phyloP scores from a whole-genome alignment of 2,329 filamentous ascomycete species.

The Coleophoma eucalyptorum region DNA sequence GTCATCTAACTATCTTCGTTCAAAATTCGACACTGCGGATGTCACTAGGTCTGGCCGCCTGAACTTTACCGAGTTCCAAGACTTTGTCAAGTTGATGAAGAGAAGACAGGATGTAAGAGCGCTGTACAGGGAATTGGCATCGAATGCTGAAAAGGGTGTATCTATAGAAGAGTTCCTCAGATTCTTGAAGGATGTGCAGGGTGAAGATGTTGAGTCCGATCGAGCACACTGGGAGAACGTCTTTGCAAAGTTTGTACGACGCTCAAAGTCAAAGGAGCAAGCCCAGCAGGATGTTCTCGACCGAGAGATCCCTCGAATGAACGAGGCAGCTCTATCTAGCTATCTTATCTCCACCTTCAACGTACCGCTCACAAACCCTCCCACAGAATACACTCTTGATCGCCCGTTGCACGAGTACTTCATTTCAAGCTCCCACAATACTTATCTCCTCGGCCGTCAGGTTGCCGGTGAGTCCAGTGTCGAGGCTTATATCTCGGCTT shows the following conservation, averaged over 20 bases:
- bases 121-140: conserved; percentile 63
- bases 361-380: conserved; percentile 57
- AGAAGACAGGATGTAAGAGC: conserved; percentile 75
- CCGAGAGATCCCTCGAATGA: conserved; percentile 59
- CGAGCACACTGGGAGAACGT: conserved; percentile 63
- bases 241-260: conserved; percentile 67
- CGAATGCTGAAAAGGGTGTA: conserved; percentile 59
- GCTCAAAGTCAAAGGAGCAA: conserved; percentile 44
- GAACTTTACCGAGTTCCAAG: conserved; percentile 76
- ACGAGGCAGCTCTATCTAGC: conserved; percentile 71
- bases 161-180: conserved; percentile 68
- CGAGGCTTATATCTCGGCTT: conserved; percentile 87
- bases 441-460: conserved; percentile 88
- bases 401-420: conserved; percentile 94
- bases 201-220: conserved; percentile 69
- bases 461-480: conserved; percentile 87
- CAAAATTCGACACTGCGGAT: conserved; percentile 73
- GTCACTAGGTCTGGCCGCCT: conserved; percentile 60
- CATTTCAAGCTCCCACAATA: conserved; percentile 98
- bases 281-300: conserved; percentile 37
- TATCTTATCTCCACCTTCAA: conserved; percentile 76
- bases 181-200: conserved; percentile 73
- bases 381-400: conserved; percentile 63
- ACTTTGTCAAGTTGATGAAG: conserved; percentile 80
- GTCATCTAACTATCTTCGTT: conserved; percentile 67